Conservation (phyloP, 305 asterid genomes). For the Petunia hybrid region DNA sequence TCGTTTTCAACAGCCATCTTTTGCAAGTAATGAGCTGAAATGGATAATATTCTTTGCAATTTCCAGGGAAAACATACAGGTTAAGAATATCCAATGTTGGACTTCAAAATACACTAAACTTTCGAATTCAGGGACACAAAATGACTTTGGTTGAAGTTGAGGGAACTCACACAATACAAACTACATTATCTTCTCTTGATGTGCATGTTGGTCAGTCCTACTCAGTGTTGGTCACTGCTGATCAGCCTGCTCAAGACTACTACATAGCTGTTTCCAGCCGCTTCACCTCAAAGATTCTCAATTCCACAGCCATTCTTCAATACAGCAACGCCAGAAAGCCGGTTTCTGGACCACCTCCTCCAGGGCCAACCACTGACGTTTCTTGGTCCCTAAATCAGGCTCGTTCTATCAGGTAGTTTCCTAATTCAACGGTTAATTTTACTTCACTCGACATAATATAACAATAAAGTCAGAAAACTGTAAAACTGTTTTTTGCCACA, state of each 20-base stretch:
- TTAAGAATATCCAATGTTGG: constrained; percentile 80
- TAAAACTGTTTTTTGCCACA: not conserved
- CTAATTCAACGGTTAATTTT: too few relatives aligned
- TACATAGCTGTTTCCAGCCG: constrained; percentile 66
- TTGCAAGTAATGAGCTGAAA: constrained; percentile 1
- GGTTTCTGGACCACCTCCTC: constrained; percentile 56
- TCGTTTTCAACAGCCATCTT: not conserved
- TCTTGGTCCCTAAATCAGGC: constrained; percentile 69
- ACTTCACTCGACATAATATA: too few relatives aligned
- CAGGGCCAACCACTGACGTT: constrained; percentile 42
- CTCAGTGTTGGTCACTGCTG: constrained; percentile 70
- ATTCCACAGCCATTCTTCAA: constrained; percentile 63
- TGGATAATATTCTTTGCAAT: not conserved
- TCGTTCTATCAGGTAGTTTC: constrained; percentile 62
- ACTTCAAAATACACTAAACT: constrained; percentile 54
- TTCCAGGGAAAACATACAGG: constrained; percentile 75
- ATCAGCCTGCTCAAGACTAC: constrained; percentile 61
- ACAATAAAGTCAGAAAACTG: too few relatives aligned
- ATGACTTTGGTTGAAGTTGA: constrained; percentile 82
- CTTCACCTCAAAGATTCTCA: constrained; percentile 49
- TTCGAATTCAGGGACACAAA: constrained; percentile 65
- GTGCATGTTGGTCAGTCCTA: constrained; percentile 81
- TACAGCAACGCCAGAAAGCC: constrained; percentile 53
- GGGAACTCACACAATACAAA: constrained; percentile 75
- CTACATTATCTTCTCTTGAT: constrained; percentile 56